Evolutionary conservation across 2,329 filamentous ascomycete genomes (phyloP).

Genomic region (Arachnopeziza araneosa): DNA sequence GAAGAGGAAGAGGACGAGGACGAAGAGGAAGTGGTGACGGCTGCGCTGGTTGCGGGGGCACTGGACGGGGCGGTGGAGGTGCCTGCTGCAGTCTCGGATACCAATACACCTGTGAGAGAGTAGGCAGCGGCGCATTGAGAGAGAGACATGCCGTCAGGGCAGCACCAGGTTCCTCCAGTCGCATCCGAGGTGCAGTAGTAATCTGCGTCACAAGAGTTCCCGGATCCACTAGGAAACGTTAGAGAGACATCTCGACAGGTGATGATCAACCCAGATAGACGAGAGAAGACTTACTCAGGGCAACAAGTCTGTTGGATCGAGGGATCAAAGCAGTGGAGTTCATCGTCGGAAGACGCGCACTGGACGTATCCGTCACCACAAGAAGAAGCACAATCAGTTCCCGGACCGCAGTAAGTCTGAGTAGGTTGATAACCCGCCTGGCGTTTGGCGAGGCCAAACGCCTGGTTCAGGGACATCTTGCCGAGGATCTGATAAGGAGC

Average conservation of each 20-base stretch:
- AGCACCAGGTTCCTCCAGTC: constrained; percentile 51
- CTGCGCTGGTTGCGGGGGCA: not conserved
- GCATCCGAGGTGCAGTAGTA: constrained; percentile 58
- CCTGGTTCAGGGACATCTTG: constrained; percentile 33
- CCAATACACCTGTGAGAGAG: constrained; percentile 42
- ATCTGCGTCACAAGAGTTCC: constrained; percentile 52
- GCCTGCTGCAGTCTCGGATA: constrained; percentile 8
- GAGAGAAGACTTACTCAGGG: constrained; percentile 31
- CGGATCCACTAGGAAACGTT: not conserved
- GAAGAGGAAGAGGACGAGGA: not conserved
- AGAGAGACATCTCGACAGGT: not conserved
- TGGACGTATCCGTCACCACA: constrained; percentile 46
- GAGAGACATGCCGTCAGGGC: constrained; percentile 49
- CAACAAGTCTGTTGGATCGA: constrained; percentile 50
- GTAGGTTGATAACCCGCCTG: constrained; percentile 45
- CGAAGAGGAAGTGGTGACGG: not conserved
- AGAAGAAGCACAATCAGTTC: constrained; percentile 48
- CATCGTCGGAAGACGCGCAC: constrained; percentile 44
- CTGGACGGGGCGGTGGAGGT: not conserved
- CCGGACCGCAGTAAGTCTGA: constrained; percentile 42
- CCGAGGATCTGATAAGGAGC: constrained; percentile 33
- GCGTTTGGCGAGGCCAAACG: constrained; percentile 41
- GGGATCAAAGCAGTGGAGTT: constrained; percentile 55
- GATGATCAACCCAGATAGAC: not conserved
- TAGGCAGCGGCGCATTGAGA: constrained; percentile 48